A percentile compares a stretch with the other conserved stretches of the same genome.
Evolutionary conservation across 352 stramenopile species (phyloP).

Genomic region (Globisporangium splendens): DNA sequence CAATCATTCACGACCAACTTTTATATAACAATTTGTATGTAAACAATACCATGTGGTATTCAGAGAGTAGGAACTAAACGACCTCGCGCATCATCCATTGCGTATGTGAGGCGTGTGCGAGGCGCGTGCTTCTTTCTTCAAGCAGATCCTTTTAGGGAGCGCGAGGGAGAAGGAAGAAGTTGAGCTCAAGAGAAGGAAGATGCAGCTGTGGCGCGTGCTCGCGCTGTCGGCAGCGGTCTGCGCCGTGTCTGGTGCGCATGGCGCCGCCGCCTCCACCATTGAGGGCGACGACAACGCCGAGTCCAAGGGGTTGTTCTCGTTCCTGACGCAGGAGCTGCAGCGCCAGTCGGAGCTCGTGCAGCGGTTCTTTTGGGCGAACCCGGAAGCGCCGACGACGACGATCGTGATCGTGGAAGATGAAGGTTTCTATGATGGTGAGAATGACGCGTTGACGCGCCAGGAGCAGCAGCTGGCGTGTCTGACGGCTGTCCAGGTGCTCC

Average conservation of each 20-base stretch:
- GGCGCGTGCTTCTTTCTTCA: conserved; percentile 13
- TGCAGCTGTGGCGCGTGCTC: conserved; percentile 75
- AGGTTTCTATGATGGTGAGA: neutral
- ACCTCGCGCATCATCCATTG: conserved; percentile 1
- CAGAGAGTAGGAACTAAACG: neutral
- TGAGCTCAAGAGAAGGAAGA: conserved; percentile 30
- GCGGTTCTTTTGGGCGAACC: conserved; percentile 11
- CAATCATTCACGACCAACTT: neutral
- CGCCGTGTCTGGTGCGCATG: neutral
- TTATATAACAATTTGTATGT: neutral
- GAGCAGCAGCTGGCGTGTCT: conserved; percentile 41
- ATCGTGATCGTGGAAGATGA: conserved; percentile 26
- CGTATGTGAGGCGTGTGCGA: neutral
- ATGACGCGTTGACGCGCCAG: conserved; percentile 16
- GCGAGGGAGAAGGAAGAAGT: conserved; percentile 22
- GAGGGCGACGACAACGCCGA: neutral
- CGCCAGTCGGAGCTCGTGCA: conserved; percentile 12
- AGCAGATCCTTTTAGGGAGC: conserved; percentile 13
- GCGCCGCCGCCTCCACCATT: neutral
- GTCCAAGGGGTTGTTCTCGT: conserved; percentile 9
- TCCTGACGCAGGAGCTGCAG: conserved; percentile 8
- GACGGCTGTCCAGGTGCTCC: conserved; percentile 40
- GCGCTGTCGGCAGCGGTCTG: conserved; percentile 28
- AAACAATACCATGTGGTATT: neutral
- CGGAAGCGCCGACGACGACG: neutral